Conservation (phyloP, 148 eudicot genomes). For the Pouteria glomerata region DNA sequence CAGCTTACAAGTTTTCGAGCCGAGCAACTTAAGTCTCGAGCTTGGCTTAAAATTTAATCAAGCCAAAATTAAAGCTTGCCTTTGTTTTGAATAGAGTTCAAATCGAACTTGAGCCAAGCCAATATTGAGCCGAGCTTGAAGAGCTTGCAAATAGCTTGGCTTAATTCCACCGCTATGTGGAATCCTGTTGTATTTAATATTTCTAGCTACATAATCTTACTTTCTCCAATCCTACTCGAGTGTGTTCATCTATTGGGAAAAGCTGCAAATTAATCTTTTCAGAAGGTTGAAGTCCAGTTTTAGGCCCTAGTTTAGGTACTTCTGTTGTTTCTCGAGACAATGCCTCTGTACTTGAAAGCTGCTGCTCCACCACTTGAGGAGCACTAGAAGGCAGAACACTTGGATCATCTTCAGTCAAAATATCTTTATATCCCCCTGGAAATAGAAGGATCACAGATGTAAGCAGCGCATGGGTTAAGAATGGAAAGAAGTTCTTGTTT, state of each 20-base stretch:
- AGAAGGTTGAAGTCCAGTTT: conserved; percentile 21
- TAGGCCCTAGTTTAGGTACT: conserved; percentile 9
- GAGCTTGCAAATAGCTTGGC: too few relatives aligned
- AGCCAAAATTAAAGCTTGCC: too few relatives aligned
- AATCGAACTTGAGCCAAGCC: too few relatives aligned
- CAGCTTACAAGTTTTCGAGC: too few relatives aligned
- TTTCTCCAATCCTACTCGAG: conserved; percentile 58
- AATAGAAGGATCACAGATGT: background rate
- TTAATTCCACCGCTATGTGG: too few relatives aligned
- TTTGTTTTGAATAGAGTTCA: too few relatives aligned
- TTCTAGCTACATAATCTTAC: conserved; percentile 24
- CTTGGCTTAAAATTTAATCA: too few relatives aligned
- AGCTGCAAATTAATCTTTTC: conserved; percentile 81
- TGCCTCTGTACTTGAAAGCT: background rate
- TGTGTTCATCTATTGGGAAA: conserved; percentile 65
- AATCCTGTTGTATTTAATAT: background rate
- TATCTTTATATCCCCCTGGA: conserved; percentile 4
- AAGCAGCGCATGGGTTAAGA: background rate
- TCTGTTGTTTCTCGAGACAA: conserved; percentile 5
- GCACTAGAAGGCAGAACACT: conserved; percentile 14
- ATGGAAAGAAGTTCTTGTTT: background rate
- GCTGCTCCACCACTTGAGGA: conserved; percentile 16
- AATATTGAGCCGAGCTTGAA: too few relatives aligned
- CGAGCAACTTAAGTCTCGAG: too few relatives aligned
- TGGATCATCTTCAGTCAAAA: conserved; percentile 8